Percentiles rank a stretch among this genome's conserved stretches.
phyloP scores from a whole-genome alignment of 306 rosid genomes.

The Delonix regia region DNA sequence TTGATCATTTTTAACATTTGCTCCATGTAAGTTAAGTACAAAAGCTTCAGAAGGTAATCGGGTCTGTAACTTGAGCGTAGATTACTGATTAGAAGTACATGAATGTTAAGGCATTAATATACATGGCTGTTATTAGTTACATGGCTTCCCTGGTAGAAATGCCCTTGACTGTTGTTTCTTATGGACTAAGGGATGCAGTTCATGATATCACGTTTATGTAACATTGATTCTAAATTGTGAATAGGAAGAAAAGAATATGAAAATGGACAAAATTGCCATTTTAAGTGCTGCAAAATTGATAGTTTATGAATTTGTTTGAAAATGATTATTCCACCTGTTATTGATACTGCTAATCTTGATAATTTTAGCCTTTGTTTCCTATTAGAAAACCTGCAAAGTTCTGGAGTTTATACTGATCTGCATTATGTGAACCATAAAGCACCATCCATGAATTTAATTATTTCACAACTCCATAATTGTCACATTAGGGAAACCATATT shows the following conservation, averaged over 20 bases:
- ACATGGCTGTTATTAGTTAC: constrained; percentile 2
- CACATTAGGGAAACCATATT: not conserved
- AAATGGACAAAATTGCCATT: constrained; percentile 6
- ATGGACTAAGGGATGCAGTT: constrained; percentile 18
- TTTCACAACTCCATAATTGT: not conserved
- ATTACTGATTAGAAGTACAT: not conserved
- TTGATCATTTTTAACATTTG: not conserved
- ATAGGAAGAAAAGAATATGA: not conserved
- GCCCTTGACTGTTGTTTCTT: not conserved
- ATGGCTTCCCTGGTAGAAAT: constrained; percentile 10
- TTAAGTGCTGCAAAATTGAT: not conserved
- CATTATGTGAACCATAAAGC: not conserved
- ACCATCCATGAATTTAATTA: not conserved
- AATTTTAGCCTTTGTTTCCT: constrained; percentile 18
- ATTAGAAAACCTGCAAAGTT: not conserved
- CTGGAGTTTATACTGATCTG: not conserved
- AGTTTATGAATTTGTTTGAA: not conserved
- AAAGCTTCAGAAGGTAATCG: not conserved
- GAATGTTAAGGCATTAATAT: not conserved
- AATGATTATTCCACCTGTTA: not conserved
- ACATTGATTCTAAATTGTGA: not conserved
- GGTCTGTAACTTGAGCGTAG: constrained; percentile 2
- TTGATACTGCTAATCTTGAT: not conserved
- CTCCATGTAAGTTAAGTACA: not conserved
- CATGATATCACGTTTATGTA: constrained; percentile 8